Percentiles rank a stretch among this genome's conserved stretches.
These are phyloP conservation scores for Manihot esculenta DNA, from an alignment of 441 rosid species.

Conservation along the genomic window DNA sequence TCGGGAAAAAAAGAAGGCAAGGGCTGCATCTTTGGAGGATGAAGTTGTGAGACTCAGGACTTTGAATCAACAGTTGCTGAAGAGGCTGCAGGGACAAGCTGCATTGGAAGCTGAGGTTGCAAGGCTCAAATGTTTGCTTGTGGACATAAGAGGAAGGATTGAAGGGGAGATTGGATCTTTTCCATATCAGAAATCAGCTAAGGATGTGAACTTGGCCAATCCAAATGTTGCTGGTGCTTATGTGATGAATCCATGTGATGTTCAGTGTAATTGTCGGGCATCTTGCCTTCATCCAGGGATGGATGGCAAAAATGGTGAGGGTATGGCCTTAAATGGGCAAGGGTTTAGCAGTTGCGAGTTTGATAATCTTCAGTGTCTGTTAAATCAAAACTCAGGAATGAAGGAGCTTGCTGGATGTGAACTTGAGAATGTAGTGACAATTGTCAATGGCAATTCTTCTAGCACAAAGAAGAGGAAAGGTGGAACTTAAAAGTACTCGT, in stretches of 20 bases:
- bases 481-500: conserved; percentile 28
- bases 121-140: conserved; percentile 95
- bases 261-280: conserved; percentile 64
- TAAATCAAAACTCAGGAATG: conserved; percentile 41
- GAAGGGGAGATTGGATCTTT: conserved; percentile 97
- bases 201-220: conserved; percentile 39
- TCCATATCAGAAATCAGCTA: conserved; percentile 76
- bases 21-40: conserved; percentile 87
- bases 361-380: conserved; percentile 57
- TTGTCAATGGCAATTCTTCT: conserved; percentile 37
- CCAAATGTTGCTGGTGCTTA: conserved; percentile 41
- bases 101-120: conserved; percentile 85
- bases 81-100: conserved; percentile 85
- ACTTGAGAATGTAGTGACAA: conserved; percentile 30
- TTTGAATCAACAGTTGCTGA: conserved; percentile 78
- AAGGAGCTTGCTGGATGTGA: conserved; percentile 41
- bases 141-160: conserved; percentile 88
- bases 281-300: conserved; percentile 54
- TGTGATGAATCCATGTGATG: conserved; percentile 79
- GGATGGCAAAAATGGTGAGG: conserved; percentile 50
- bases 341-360: conserved; percentile 58
- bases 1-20: conserved; percentile 96
- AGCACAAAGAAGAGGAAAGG: conserved; percentile 67
- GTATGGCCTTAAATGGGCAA: conserved; percentile 43
- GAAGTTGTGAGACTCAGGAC: conserved; percentile 71